phyloP scores from a whole-genome alignment of 164 flowering plant genomes.

The Kalanchoe fedtschenkoi region DNA sequence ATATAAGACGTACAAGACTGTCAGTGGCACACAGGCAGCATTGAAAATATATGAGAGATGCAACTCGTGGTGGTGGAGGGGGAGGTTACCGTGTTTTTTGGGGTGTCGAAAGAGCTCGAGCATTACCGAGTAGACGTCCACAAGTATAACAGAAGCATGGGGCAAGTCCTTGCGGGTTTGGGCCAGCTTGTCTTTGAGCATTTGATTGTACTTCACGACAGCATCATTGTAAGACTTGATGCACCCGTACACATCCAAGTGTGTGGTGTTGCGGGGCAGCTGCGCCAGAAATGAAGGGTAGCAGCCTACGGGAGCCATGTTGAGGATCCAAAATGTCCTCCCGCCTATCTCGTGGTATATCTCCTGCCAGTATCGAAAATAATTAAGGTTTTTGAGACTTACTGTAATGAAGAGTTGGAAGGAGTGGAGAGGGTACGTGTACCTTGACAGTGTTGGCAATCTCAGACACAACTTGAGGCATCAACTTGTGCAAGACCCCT shows the following conservation, averaged over 20 bases:
- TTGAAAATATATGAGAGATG: too few species aligned
- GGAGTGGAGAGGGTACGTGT: too few species aligned
- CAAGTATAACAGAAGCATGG: neutral
- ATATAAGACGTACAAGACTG: too few species aligned
- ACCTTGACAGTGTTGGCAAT: slow-evolving; percentile 61
- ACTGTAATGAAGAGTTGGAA: too few species aligned
- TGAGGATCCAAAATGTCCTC: slow-evolving; percentile 53
- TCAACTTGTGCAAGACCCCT: slow-evolving; percentile 44
- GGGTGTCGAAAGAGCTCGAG: neutral
- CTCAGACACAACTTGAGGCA: slow-evolving; percentile 57
- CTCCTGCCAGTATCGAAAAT: slow-evolving; percentile 13
- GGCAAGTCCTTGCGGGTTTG: neutral
- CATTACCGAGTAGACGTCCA: slow-evolving; percentile 3
- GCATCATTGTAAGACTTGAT: slow-evolving; percentile 11
- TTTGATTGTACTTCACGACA: neutral
- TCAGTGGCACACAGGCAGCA: too few species aligned
- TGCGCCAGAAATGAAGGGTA: slow-evolving; percentile 12
- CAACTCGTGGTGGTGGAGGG: too few species aligned
- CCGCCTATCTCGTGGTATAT: slow-evolving; percentile 56
- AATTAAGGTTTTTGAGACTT: neutral
- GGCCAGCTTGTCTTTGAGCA: neutral
- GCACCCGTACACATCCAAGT: slow-evolving; percentile 66
- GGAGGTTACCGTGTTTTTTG: neutral
- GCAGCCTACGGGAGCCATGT: slow-evolving; percentile 71
- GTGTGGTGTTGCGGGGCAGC: slow-evolving; percentile 41